These are phyloP conservation scores for Saccharomyces cerevisiae DNA, from an alignment of 805 yeast species.

Conservation along the genomic window DNA sequence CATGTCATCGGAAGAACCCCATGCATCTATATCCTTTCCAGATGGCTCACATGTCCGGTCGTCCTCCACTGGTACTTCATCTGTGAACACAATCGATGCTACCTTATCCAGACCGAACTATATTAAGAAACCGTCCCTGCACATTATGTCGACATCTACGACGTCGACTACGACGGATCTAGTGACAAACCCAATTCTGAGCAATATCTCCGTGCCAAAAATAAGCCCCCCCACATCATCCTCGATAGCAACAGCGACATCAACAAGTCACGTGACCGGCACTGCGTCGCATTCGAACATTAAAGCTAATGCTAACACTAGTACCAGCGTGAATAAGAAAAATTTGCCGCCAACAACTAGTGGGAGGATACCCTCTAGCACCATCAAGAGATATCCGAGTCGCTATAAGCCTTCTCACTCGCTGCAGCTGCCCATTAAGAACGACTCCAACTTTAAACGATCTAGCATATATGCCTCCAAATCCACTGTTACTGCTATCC, in stretches of 20 bases:
- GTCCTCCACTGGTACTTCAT: not conserved
- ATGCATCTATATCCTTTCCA: not conserved
- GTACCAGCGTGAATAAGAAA: not conserved
- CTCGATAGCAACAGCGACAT: not conserved
- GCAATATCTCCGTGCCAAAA: slow-evolving; percentile 21
- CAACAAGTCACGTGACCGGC: not conserved
- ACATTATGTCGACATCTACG: not conserved
- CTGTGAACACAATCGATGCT: not conserved
- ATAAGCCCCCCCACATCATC: not conserved
- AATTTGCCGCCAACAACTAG: not conserved
- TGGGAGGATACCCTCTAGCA: not conserved
- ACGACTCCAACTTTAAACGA: slow-evolving; percentile 23
- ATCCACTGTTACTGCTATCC: slow-evolving; percentile 29
- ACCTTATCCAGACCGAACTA: not conserved
- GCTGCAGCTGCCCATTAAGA: slow-evolving; percentile 18
- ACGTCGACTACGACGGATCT: slow-evolving; percentile 23
- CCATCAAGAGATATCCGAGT: not conserved
- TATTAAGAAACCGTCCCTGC: not conserved
- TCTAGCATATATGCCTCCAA: slow-evolving; percentile 30
- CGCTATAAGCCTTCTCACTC: slow-evolving; percentile 4
- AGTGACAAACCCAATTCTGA: slow-evolving; percentile 26
- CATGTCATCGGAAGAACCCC: not conserved
- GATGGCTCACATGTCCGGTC: not conserved
- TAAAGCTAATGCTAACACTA: not conserved
- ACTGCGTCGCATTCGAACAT: not conserved